Evolutionary conservation across 306 rosid species (phyloP).

Genomic region (Inga oerstediana): DNA sequence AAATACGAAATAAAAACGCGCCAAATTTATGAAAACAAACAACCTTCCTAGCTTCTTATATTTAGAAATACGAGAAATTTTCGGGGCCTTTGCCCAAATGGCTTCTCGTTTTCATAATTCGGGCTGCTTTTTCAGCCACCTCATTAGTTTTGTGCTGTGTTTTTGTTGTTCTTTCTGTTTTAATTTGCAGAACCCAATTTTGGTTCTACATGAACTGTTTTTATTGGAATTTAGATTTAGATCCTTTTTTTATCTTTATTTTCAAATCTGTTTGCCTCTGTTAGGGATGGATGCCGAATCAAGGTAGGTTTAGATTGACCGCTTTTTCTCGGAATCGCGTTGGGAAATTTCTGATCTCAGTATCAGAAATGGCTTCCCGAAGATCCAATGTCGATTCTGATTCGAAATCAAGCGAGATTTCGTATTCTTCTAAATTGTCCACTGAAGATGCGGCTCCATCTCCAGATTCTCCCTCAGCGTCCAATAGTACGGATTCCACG

Average conservation of each 20-base stretch:
- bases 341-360: constrained; percentile 2
- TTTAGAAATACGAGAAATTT: constrained; percentile 4
- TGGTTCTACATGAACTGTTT: background rate
- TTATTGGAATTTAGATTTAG: background rate
- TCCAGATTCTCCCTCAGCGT: background rate
- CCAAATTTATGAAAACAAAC: constrained; percentile 31
- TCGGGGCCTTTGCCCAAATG: background rate
- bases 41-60: background rate
- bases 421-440: background rate
- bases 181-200: background rate
- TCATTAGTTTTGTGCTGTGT: background rate
- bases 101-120: background rate
- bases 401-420: background rate
- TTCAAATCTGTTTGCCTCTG: background rate
- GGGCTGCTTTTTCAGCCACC: background rate
- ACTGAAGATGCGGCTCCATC: background rate
- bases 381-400: background rate
- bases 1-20: background rate
- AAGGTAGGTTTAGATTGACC: background rate
- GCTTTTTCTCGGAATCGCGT: constrained; percentile 34
- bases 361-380: constrained; percentile 45
- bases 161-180: constrained; percentile 22
- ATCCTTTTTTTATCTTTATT: background rate
- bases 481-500: background rate
- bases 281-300: background rate